Percentiles rank a stretch among this genome's conserved stretches.
Evolutionary conservation across 805 yeast genomes (phyloP).

Genomic region (Zygosaccharomyces bailii): DNA sequence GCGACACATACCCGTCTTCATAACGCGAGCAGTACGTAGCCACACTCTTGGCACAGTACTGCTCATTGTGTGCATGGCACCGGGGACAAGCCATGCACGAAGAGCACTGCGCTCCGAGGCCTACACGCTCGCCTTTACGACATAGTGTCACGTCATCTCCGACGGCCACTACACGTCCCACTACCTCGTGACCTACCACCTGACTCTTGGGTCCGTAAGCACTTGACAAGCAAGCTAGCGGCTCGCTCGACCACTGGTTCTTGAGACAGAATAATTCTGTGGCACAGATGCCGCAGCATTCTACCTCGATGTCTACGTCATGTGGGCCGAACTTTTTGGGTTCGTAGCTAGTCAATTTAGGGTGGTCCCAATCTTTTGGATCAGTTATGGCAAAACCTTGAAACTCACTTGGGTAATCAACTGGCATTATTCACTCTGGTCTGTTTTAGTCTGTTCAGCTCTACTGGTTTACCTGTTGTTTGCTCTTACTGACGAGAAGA

Average conservation of each 20-base stretch:
- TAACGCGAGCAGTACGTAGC: constrained; percentile 46
- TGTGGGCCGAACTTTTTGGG: constrained; percentile 44
- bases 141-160: constrained; percentile 53
- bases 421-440: constrained; percentile 5
- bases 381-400: constrained; percentile 57
- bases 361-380: constrained; percentile 52
- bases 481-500: background rate
- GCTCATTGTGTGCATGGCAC: constrained; percentile 54
- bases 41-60: constrained; percentile 48
- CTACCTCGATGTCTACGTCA: constrained; percentile 57
- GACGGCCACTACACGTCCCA: constrained; percentile 55
- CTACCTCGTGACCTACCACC: constrained; percentile 67
- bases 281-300: constrained; percentile 67
- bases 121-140: constrained; percentile 73
- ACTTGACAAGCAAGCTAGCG: constrained; percentile 14
- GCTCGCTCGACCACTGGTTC: constrained; percentile 25
- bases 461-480: background rate
- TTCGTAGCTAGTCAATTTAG: constrained; percentile 47
- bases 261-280: constrained; percentile 41
- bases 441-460: background rate
- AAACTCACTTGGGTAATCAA: constrained; percentile 42
- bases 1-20: constrained; percentile 32
- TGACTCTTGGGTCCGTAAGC: constrained; percentile 31
- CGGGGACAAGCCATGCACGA: constrained; percentile 61
- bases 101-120: constrained; percentile 68